Evolutionary conservation across 352 stramenopile species (phyloP).

Genomic region (Peronospora tabacina): DNA sequence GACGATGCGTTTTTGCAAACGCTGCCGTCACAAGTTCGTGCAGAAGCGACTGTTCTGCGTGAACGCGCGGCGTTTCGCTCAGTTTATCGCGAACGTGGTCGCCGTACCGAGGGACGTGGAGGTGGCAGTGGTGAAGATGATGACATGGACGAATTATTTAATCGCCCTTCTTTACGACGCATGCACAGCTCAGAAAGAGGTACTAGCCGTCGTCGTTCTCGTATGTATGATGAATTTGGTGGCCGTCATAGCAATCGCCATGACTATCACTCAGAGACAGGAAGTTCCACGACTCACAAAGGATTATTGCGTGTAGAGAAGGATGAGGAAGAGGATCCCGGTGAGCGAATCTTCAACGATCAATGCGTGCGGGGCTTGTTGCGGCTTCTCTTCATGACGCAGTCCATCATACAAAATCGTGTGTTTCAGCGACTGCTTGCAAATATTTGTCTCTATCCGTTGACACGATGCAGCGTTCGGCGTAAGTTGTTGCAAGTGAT

Average conservation of each 20-base stretch:
- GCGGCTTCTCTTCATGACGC: slow-evolving; percentile 69
- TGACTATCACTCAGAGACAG: slow-evolving; percentile 22
- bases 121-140: slow-evolving; percentile 33
- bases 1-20: slow-evolving; percentile 93
- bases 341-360: slow-evolving; percentile 65
- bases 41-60: slow-evolving; percentile 92
- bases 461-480: slow-evolving; percentile 55
- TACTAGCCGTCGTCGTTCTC: slow-evolving; percentile 33
- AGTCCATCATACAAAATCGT: slow-evolving; percentile 76
- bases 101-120: slow-evolving; percentile 21
- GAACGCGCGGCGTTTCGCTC: slow-evolving; percentile 86
- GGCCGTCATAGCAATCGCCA: slow-evolving; percentile 36
- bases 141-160: slow-evolving; percentile 61
- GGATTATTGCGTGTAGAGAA: slow-evolving; percentile 67
- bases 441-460: slow-evolving; percentile 76
- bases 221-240: slow-evolving; percentile 38
- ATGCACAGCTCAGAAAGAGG: slow-evolving; percentile 62
- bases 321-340: slow-evolving; percentile 56
- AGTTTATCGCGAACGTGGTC: slow-evolving; percentile 46
- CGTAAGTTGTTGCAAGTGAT: slow-evolving; percentile 56
- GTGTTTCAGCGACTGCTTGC: slow-evolving; percentile 70
- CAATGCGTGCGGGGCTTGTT: slow-evolving; percentile 55
- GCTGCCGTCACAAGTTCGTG: slow-evolving; percentile 89
- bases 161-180: slow-evolving; percentile 61
- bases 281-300: slow-evolving; percentile 20